A percentile compares a stretch with the other conserved stretches of the same genome.
Evolutionary conservation across 139 green algal species (phyloP).

Genomic region (Limnomonas spitsbergensis): DNA sequence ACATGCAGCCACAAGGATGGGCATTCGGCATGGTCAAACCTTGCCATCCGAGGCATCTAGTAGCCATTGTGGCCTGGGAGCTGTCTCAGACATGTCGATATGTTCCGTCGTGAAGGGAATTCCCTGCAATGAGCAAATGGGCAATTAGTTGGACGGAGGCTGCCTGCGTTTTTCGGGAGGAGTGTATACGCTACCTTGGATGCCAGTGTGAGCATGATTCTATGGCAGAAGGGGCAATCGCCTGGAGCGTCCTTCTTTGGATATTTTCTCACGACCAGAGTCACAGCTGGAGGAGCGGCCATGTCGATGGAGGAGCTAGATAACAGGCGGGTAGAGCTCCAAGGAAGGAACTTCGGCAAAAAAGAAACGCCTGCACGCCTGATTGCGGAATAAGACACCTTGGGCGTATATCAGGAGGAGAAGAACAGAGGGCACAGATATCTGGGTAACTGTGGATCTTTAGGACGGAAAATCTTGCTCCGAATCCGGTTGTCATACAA

Average conservation of each 20-base stretch:
- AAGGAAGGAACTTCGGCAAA: too few relatives aligned
- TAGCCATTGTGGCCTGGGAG: not conserved
- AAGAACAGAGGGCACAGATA: too few relatives aligned
- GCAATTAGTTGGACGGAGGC: not conserved
- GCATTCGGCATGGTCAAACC: not conserved
- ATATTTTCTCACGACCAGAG: not conserved
- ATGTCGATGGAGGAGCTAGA: too few relatives aligned
- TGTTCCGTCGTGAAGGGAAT: slow-evolving; percentile 7
- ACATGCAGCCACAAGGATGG: too few relatives aligned
- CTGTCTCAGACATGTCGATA: slow-evolving; percentile 15
- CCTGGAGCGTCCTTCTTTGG: not conserved
- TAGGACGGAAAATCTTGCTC: too few relatives aligned
- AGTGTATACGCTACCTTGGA: slow-evolving; percentile 10
- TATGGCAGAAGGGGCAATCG: slow-evolving; percentile 15
- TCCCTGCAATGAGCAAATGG: not conserved
- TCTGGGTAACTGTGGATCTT: too few relatives aligned
- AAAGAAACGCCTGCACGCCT: too few relatives aligned
- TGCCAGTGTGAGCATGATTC: not conserved
- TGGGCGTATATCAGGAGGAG: too few relatives aligned
- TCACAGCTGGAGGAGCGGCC: not conserved
- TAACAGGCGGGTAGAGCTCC: too few relatives aligned
- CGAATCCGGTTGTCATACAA: too few relatives aligned
- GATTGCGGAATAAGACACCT: too few relatives aligned
- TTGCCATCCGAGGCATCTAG: not conserved
- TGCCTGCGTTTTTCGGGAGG: not conserved